Evolutionary conservation across 2,329 filamentous ascomycete genomes (phyloP), one percentile per base, ranked within the genome.

Genomic region (Paracamarosporium sp.): DNA sequence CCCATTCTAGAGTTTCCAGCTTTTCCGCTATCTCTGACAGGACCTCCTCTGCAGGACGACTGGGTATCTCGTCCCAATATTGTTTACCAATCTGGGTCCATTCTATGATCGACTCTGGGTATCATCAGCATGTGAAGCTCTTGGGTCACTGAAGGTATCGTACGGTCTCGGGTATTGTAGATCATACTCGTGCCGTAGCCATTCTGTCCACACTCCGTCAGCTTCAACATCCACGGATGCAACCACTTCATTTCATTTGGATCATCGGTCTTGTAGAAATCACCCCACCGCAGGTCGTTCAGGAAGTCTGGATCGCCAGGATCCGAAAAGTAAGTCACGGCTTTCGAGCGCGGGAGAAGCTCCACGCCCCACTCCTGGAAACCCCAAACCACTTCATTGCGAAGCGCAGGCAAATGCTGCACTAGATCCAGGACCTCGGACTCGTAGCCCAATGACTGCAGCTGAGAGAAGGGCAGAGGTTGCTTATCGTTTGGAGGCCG

Each of bases 1-100:
- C 57, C 57, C 57, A 57, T 25, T 60, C 54, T 17, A 60, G 38
- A 44, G 8, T 56, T 24, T 57, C 15, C 20, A 60, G 27, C 17
- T 56, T 60, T 24, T 27, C 7, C 20, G 33, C 20, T 25, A 56
- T 38, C 24, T 56, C 53, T 24, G 24, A 31, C 8, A 57, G 35
- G 11, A 56, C 44, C 6, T 24, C 35, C 22, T 40, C 53, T n/a
- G 53, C 50, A 6, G 57, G 57, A 20, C 46, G 53, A 27, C 52
- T 52, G 27, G 53, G 57, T 27, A 44, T 40, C 31, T 60, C 53
- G 24, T 53, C 48, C 57, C 57, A 60, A 28, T 28, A 28, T 33
- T 48, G 50, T 35, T 17, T 13, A 20, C 53, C 53, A 35, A 53
- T 40, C 20, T 50, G 36, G 5, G 25, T 36, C 55, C 57, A 60